These are phyloP conservation scores for Brettanomyces custersianus DNA, from an alignment of 805 yeast genomes.

Conservation along the genomic window DNA sequence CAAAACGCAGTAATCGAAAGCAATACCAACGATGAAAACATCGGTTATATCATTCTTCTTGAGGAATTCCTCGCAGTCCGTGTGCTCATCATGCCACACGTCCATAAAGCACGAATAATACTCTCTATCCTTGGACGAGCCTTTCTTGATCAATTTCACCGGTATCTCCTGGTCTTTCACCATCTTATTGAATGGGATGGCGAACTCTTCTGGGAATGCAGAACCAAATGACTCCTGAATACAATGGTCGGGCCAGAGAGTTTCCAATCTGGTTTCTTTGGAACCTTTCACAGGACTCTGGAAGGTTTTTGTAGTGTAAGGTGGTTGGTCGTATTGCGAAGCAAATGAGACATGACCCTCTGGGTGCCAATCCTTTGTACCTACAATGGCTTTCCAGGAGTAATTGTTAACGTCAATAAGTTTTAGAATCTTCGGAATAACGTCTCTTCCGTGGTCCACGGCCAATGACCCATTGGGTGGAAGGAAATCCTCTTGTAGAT, in stretches of 20 bases:
- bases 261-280: conserved; percentile 29
- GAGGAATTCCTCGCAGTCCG: conserved; percentile 51
- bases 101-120: conserved; percentile 85
- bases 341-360: conserved; percentile 75
- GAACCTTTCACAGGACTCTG: conserved; percentile 36
- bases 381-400: conserved; percentile 56
- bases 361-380: conserved; percentile 91
- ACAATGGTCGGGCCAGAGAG: conserved; percentile 90
- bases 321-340: conserved; percentile 41
- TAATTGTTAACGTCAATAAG: conserved; percentile 32
- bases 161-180: conserved; percentile 26
- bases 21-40: conserved; percentile 73
- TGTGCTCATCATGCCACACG: conserved; percentile 61
- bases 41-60: conserved; percentile 38
- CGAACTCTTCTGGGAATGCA: conserved; percentile 44
- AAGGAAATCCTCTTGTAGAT: conserved; percentile 79
- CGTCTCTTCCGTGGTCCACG: conserved; percentile 51
- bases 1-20: conserved; percentile 80
- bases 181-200: conserved; percentile 20
- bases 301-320: conserved; percentile 43
- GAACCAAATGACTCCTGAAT: conserved; percentile 66
- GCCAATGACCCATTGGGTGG: conserved; percentile 75
- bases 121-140: conserved; percentile 63
- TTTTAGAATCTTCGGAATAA: conserved; percentile 43
- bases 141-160: conserved; percentile 51